Percentiles rank a stretch among this genome's conserved stretches.
Conservation (phyloP, 1,284 basidiomycete species). For the Ganoderma sp. region DNA sequence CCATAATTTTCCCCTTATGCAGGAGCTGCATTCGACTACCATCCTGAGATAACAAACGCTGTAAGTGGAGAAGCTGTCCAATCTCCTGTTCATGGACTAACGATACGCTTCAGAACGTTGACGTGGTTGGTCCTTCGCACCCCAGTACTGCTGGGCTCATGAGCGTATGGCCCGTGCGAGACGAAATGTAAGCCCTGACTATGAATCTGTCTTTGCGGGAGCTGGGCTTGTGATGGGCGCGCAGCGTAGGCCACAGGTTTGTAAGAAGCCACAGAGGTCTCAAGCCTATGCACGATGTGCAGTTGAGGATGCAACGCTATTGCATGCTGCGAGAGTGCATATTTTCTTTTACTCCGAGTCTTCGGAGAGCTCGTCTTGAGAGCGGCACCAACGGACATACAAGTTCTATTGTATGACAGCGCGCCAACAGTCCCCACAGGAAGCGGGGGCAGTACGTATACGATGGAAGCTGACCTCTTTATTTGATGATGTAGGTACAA, state of each 20-base stretch:
- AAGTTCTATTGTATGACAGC: neutral
- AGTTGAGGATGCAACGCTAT: too few relatives aligned
- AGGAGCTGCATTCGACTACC: constrained; percentile 80
- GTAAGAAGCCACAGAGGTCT: neutral
- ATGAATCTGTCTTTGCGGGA: neutral
- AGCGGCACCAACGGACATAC: too few relatives aligned
- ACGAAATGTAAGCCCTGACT: constrained; percentile 55
- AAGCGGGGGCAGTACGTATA: neutral
- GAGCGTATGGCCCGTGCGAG: constrained; percentile 63
- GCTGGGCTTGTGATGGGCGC: too few relatives aligned
- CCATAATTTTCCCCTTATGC: neutral
- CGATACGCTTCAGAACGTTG: constrained; percentile 55
- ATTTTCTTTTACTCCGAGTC: neutral
- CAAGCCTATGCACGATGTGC: too few relatives aligned
- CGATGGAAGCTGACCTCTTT: neutral
- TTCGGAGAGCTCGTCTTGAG: too few relatives aligned
- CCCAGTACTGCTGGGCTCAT: constrained; percentile 73
- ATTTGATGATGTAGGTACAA: constrained; percentile 59
- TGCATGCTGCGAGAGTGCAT: neutral
- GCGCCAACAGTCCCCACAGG: neutral
- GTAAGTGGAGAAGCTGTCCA: constrained; percentile 42
- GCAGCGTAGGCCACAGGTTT: neutral
- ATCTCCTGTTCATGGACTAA: neutral
- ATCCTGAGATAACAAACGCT: constrained; percentile 68
- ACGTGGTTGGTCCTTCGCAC: constrained; percentile 65